Percentiles rank a stretch among this genome's conserved stretches.
These are phyloP conservation scores for Boehmeria nivea DNA, from an alignment of 306 rosid genomes.

Conservation along the genomic window DNA sequence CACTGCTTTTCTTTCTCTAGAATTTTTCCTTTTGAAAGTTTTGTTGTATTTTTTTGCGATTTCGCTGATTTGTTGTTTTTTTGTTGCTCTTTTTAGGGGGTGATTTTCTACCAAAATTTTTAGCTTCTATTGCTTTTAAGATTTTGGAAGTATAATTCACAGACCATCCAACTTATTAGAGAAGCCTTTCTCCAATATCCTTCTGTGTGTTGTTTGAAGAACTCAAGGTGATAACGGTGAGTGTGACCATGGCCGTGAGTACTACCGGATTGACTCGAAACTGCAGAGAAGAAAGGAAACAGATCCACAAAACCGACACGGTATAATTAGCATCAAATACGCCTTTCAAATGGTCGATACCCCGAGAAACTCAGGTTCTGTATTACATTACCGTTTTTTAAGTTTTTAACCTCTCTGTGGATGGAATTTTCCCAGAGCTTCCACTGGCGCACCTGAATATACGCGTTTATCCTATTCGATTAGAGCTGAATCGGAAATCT, in stretches of 20 bases:
- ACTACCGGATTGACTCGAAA: not conserved
- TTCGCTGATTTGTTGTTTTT: too few species aligned
- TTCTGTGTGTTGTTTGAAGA: constrained; percentile 28
- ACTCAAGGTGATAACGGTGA: constrained; percentile 14
- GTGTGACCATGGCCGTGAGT: not conserved
- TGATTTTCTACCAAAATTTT: too few species aligned
- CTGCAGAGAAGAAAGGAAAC: constrained; percentile 2
- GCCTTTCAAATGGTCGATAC: not conserved
- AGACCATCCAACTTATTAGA: constrained; percentile 65
- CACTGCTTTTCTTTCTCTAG: too few species aligned
- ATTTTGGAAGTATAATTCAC: constrained; percentile 13
- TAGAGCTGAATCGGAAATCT: constrained; percentile 1
- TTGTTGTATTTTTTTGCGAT: too few species aligned
- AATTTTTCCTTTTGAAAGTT: too few species aligned
- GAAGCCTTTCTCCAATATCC: constrained; percentile 78
- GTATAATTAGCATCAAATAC: too few species aligned
- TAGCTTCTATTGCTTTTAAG: too few species aligned
- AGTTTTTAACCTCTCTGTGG: not conserved
- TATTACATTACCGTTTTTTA: constrained; percentile 21
- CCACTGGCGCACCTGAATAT: constrained; percentile 61
- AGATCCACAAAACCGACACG: constrained; percentile 1
- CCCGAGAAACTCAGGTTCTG: constrained; percentile 14
- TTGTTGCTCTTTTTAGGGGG: too few species aligned
- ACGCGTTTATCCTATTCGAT: constrained; percentile 10
- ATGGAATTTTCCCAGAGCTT: constrained; percentile 56